Percentiles rank a stretch among this genome's conserved stretches.
These are phyloP conservation scores for Saccharomycopsis phalli DNA, from an alignment of 1,139 yeast species.

Conservation along the genomic window DNA sequence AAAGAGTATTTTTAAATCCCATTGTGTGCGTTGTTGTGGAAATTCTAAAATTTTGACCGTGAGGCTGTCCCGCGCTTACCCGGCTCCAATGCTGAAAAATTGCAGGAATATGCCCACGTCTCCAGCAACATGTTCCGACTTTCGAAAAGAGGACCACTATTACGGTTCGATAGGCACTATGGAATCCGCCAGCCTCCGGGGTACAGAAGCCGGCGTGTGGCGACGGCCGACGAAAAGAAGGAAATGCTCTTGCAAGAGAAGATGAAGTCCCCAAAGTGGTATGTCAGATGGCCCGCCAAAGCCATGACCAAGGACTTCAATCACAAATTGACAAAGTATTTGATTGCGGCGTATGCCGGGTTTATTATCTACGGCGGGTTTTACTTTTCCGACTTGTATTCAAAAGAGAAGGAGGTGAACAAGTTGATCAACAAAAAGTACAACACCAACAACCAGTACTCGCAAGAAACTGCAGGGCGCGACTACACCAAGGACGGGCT, in stretches of 20 bases:
- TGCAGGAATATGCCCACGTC: too few relatives aligned
- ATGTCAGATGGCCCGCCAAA: constrained; percentile 39
- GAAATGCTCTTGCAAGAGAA: constrained; percentile 2
- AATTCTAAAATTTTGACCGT: too few relatives aligned
- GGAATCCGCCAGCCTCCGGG: background rate
- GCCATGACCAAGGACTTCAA: constrained; percentile 36
- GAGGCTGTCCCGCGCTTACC: background rate
- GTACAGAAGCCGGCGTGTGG: background rate
- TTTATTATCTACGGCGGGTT: constrained; percentile 52
- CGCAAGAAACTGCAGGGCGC: constrained; percentile 26
- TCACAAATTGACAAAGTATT: constrained; percentile 42
- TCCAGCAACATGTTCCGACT: too few relatives aligned
- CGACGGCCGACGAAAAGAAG: constrained; percentile 1
- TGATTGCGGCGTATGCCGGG: constrained; percentile 48
- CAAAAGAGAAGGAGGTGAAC: constrained; percentile 56
- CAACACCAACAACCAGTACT: background rate
- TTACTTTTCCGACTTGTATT: constrained; percentile 58
- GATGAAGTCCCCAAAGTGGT: constrained; percentile 18
- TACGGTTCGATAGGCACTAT: background rate
- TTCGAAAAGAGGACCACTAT: too few relatives aligned
- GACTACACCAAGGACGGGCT: constrained; percentile 31
- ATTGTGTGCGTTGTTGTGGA: constrained; percentile 27
- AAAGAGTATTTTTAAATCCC: constrained; percentile 46
- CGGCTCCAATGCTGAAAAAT: background rate
- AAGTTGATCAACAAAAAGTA: constrained; percentile 33